Percentiles rank a stretch among this genome's conserved stretches.
Evolutionary conservation across 495 filamentous ascomycete genomes (phyloP).

Genomic region (Thermochaetoides thermophila): DNA sequence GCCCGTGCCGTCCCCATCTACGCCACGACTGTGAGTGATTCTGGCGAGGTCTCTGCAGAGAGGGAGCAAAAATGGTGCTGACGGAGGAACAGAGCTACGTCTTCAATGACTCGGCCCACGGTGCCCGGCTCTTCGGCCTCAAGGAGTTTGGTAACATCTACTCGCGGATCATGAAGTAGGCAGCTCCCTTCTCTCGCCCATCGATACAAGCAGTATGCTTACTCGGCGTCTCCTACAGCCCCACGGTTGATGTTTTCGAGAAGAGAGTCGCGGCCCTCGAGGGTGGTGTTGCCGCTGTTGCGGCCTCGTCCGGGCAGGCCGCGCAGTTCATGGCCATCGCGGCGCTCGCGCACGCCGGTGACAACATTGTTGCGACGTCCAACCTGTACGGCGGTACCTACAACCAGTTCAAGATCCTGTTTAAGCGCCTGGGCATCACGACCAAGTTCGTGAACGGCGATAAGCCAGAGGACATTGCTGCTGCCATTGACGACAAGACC

Average conservation of each 20-base stretch:
- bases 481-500: conserved; percentile 84
- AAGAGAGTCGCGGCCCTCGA: conserved; percentile 94
- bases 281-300: conserved; percentile 82
- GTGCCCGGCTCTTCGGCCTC: conserved; percentile 89
- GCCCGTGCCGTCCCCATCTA: conserved; percentile 93
- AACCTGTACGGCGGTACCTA: conserved; percentile 97
- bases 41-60: background rate
- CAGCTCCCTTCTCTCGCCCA: background rate
- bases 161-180: conserved; percentile 85
- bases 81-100: conserved; percentile 50
- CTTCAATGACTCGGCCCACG: conserved; percentile 96
- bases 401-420: conserved; percentile 91
- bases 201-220: background rate
- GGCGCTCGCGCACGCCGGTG: conserved; percentile 66
- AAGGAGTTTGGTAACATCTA: conserved; percentile 99
- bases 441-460: conserved; percentile 88
- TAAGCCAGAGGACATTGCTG: conserved; percentile 64
- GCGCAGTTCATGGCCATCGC: conserved; percentile 91
- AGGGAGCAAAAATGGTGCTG: background rate
- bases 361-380: conserved; percentile 89
- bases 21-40: conserved; percentile 57
- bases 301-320: conserved; percentile 78
- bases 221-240: conserved; percentile 31
- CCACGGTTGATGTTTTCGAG: conserved; percentile 95
- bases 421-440: conserved; percentile 72